Conservation (phyloP, 306 rosid genomes). For the Cucurbita argyrosperma region DNA sequence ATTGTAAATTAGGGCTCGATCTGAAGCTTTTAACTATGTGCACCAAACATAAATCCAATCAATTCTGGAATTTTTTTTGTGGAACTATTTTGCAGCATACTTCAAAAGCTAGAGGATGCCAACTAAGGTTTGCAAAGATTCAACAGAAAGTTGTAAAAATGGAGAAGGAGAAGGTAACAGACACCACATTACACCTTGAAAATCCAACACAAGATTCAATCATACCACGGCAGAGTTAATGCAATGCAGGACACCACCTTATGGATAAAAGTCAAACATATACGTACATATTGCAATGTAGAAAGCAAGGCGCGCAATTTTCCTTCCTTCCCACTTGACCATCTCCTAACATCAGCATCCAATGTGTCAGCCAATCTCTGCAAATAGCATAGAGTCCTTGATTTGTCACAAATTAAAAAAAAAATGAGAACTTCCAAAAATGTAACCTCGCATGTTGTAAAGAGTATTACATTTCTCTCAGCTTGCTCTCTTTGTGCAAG, state of each 20-base stretch:
- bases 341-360: conserved; percentile 90
- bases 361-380: conserved; percentile 92
- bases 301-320: conserved; percentile 94
- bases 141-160: not conserved
- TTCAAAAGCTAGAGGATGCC: not conserved
- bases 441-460: not conserved
- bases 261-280: not conserved
- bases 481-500: conserved; percentile 81
- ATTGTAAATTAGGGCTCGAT: not conserved
- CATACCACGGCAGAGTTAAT: not conserved
- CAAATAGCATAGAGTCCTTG: conserved; percentile 23
- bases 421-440: conserved; percentile 5
- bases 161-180: not conserved
- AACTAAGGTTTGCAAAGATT: not conserved
- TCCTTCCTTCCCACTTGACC: conserved; percentile 99
- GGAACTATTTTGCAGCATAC: not conserved
- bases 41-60: not conserved
- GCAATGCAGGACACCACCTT: not conserved
- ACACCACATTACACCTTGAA: not conserved
- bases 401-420: conserved; percentile 12
- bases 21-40: not conserved
- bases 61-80: not conserved
- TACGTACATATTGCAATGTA: conserved; percentile 92
- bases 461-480: conserved; percentile 53
- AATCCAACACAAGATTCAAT: not conserved